Evolutionary conservation across 441 rosid species (phyloP), one percentile per base, ranked within the genome.

Genomic region (Manihot esculenta): DNA sequence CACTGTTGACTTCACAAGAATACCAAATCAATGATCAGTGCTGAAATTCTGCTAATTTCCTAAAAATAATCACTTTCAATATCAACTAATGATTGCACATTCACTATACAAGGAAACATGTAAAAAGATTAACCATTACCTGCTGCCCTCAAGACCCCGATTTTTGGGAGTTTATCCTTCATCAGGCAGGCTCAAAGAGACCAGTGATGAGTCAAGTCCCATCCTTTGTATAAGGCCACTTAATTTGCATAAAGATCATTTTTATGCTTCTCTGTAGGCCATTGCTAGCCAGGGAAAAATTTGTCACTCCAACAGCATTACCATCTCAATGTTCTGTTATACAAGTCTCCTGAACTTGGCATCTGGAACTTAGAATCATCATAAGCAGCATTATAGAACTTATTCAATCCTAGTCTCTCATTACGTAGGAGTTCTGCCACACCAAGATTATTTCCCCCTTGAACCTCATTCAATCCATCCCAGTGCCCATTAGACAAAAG

Each of bases 311-410:
- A 30, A 21, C 66, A 77, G 65, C 45, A 64, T 69, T 93, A 81
- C 91, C 89, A 90, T 89, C 76, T 92, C 91, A 77, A 95, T 64
- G 94, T 85, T 79, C 93, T 82, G 81, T 83, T 87, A 71, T 89
- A 91, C 57, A 89, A 73, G 79, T 91, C 87, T 21, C 92, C 90
- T 6, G 94, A 90, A 72, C 81, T 84, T 26, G 97, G 83, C 80
- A 88, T 85, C 83, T 85, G 82, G 72, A 72, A 87, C 78, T 86
- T 91, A 7, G 93, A 76, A 74, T 89, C 97, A 70, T 94, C 99
- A 70, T 85, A 94, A 23, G 93, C 93, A 26, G 77, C 69, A 79
- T 68, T 58, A 74, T 80, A 75, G 66, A 71, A 80, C 73, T 89
- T 92, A 77, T 82, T 87, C 33, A 75, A 77, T 27, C 96, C 98